Base-by-base conservation (phyloP, 192 early-diverging fungal species). In the Linderina pennispora region DNA sequence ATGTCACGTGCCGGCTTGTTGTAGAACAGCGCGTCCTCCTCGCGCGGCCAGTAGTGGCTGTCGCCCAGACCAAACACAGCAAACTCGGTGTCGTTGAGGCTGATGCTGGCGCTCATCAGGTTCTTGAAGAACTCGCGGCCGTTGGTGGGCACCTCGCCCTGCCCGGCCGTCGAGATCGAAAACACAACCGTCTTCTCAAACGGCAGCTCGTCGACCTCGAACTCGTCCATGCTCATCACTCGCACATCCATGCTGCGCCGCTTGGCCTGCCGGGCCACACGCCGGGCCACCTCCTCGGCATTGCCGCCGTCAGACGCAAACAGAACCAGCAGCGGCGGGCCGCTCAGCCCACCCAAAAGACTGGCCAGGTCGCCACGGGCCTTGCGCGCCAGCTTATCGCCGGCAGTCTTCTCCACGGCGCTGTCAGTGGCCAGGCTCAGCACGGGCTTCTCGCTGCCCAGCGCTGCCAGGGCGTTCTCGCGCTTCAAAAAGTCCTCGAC, bases 111-210 rank as follows among this genome's bases (percentile, higher is more conserved):
- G 1, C 68, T 54, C 35, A 76, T 74, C 43, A 97, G 71, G 8
- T 68, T 72, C 75, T 88, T 87, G 82, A 86, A 89, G 50, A 90
- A 90, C 66, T 98, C 92, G 53, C 86, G 85, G 10, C 79, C 69
- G 58, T 94, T 92, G 50, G 83, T 82, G 1, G 95, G 95, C 50
- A 96, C 85, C 80, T 98, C 95, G 65, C 94, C 94, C 64, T 98
- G 92, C 19, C 94, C 94, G 24, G 94, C 92, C 8, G 92, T 96
- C 43, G 82, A 86, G 36, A 85, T 69, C 4, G 86, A 70, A 64
- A 89, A 74, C 11, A 90, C 80, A 8, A 98, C 79, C 20, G 87
- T 82, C 43, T 77, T 78, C 65, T 92, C 91, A 35, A 76, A 64
- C 18, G 78, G 67, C 42, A 96, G 62, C 33, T 92, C 89, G 39